These are phyloP conservation scores for Oehlia diaphana DNA, from an alignment of 192 early-diverging fungal genomes.

Conservation along the genomic window DNA sequence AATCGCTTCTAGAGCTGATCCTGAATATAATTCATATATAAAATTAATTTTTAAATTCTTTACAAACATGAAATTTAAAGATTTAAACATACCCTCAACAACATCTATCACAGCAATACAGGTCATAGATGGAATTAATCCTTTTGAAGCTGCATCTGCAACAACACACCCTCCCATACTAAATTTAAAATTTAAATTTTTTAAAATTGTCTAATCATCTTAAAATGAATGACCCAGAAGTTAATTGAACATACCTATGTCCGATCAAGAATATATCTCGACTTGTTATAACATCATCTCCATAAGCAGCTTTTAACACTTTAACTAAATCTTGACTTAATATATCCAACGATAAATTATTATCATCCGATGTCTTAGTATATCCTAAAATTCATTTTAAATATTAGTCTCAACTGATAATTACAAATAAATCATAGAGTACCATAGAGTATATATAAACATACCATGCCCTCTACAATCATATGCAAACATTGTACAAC, in stretches of 20 bases:
- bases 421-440: neutral
- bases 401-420: neutral
- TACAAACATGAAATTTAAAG: neutral
- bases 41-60: neutral
- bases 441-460: slow-evolving; percentile 17
- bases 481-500: slow-evolving; percentile 54
- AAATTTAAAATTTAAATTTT: slow-evolving; percentile 5
- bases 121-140: slow-evolving; percentile 47
- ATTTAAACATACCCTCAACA: slow-evolving; percentile 61
- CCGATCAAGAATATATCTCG: slow-evolving; percentile 71
- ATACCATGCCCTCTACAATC: slow-evolving; percentile 77
- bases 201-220: neutral
- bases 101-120: slow-evolving; percentile 77
- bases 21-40: slow-evolving; percentile 23
- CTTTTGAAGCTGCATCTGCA: slow-evolving; percentile 57
- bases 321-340: slow-evolving; percentile 60
- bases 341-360: slow-evolving; percentile 54
- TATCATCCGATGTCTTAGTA: slow-evolving; percentile 48
- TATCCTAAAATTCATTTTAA: slow-evolving; percentile 36
- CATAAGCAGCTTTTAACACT: slow-evolving; percentile 48
- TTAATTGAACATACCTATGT: slow-evolving; percentile 58
- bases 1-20: slow-evolving; percentile 59
- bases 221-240: neutral
- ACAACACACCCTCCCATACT: slow-evolving; percentile 83
- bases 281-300: slow-evolving; percentile 33